phyloP scores from a whole-genome alignment of 148 eudicot species.

The Gaultheria prostrata region DNA sequence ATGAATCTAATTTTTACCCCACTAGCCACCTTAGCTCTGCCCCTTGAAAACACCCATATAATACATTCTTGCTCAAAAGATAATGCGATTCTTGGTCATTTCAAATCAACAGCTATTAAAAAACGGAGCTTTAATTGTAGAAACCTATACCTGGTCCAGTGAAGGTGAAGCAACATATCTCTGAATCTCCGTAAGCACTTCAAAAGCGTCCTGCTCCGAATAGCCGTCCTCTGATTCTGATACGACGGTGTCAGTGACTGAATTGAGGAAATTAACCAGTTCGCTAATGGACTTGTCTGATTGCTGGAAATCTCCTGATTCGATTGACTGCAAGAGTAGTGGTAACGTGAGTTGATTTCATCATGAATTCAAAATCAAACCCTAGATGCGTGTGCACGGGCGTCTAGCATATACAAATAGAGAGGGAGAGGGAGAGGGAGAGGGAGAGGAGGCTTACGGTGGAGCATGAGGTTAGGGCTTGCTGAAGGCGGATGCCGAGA shows the following conservation, averaged over 20 bases:
- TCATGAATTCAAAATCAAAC: neutral
- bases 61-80: neutral
- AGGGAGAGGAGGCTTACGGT: slow-evolving; percentile 25
- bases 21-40: too few species aligned
- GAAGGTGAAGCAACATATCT: slow-evolving; percentile 42
- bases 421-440: neutral
- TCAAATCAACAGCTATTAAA: neutral
- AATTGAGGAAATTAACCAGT: slow-evolving; percentile 43
- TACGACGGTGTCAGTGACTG: slow-evolving; percentile 36
- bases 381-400: too few species aligned
- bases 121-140: neutral
- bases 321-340: slow-evolving; percentile 31
- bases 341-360: neutral
- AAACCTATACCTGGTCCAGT: slow-evolving; percentile 49
- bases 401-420: neutral
- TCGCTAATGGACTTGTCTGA: slow-evolving; percentile 37
- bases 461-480: slow-evolving; percentile 36
- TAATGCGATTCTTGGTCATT: neutral
- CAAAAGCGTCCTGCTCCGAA: slow-evolving; percentile 26
- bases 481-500: slow-evolving; percentile 28
- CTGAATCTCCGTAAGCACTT: slow-evolving; percentile 38
- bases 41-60: too few species aligned
- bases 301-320: slow-evolving; percentile 32
- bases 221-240: slow-evolving; percentile 33
- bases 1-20: too few species aligned